A percentile compares a stretch with the other conserved stretches of the same genome.
phyloP scores from a whole-genome alignment of 768 basidiomycete genomes.

The Tulasnella sp. region DNA sequence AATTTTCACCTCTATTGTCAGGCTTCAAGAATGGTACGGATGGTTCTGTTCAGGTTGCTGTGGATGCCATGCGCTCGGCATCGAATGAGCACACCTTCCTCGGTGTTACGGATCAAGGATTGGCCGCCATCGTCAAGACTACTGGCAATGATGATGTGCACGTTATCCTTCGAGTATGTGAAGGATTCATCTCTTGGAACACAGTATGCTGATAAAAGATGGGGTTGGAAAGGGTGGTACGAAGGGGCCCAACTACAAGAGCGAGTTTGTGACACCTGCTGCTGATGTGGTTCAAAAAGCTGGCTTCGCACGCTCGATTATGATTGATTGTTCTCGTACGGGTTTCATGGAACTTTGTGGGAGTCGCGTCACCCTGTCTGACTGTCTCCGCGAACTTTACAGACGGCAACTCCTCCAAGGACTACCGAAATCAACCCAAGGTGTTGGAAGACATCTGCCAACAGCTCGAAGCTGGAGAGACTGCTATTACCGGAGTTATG shows the following conservation, averaged over 20 bases:
- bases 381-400: slow-evolving; percentile 31
- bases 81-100: slow-evolving; percentile 95
- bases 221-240: slow-evolving; percentile 58
- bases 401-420: slow-evolving; percentile 96
- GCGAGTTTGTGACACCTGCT: slow-evolving; percentile 68
- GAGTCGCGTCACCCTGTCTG: neutral
- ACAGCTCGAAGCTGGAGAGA: slow-evolving; percentile 68
- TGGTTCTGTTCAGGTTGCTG: slow-evolving; percentile 79
- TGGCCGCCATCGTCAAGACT: slow-evolving; percentile 92
- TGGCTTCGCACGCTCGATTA: slow-evolving; percentile 58
- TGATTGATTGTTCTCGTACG: slow-evolving; percentile 83
- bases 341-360: slow-evolving; percentile 16
- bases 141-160: slow-evolving; percentile 81
- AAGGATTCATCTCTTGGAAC: neutral
- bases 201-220: neutral
- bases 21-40: slow-evolving; percentile 99
- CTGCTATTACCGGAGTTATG: slow-evolving; percentile 89
- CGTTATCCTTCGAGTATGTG: slow-evolving; percentile 70
- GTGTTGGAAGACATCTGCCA: slow-evolving; percentile 66
- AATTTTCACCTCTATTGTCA: neutral
- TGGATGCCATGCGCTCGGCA: slow-evolving; percentile 93
- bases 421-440: slow-evolving; percentile 89
- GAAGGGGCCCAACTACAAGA: slow-evolving; percentile 82
- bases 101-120: slow-evolving; percentile 54
- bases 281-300: slow-evolving; percentile 63